Evolutionary conservation across 495 filamentous ascomycete species (phyloP).

Genomic region (Aspergillus ostianus): DNA sequence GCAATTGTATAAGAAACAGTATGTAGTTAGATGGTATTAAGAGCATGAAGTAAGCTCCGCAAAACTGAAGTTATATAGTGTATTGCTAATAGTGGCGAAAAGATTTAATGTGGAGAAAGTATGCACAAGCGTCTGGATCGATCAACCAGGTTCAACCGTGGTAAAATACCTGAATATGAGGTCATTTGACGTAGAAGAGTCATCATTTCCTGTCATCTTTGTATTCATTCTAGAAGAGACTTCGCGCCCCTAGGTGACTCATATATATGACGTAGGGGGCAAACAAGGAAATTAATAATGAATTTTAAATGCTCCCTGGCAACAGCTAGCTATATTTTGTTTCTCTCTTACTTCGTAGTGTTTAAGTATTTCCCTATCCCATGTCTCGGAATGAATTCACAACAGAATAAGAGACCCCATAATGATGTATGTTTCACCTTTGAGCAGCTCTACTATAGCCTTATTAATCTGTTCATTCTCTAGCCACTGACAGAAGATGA

Average conservation of each 20-base stretch:
- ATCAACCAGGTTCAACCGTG: too few species aligned
- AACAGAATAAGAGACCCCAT: constrained; percentile 4
- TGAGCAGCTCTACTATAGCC: not conserved
- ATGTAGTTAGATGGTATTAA: too few species aligned
- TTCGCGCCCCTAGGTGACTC: not conserved
- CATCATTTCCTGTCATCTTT: not conserved
- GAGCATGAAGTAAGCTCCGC: too few species aligned
- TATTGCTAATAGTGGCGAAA: too few species aligned
- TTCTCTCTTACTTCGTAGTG: not conserved
- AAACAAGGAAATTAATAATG: not conserved
- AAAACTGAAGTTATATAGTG: too few species aligned
- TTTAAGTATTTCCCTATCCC: not conserved
- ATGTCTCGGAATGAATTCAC: not conserved
- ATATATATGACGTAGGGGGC: not conserved
- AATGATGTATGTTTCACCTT: not conserved
- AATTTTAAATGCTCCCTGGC: not conserved
- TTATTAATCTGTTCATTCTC: not conserved
- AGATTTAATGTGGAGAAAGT: too few species aligned
- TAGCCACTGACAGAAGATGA: constrained; percentile 11
- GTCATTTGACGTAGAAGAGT: too few species aligned
- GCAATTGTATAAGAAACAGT: too few species aligned
- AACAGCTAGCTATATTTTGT: not conserved
- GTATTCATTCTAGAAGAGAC: not conserved
- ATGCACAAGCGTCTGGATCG: too few species aligned
- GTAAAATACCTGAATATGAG: too few species aligned